These are phyloP conservation scores for Neurospora discreta DNA, from an alignment of 495 filamentous ascomycete species.

Conservation along the genomic window DNA sequence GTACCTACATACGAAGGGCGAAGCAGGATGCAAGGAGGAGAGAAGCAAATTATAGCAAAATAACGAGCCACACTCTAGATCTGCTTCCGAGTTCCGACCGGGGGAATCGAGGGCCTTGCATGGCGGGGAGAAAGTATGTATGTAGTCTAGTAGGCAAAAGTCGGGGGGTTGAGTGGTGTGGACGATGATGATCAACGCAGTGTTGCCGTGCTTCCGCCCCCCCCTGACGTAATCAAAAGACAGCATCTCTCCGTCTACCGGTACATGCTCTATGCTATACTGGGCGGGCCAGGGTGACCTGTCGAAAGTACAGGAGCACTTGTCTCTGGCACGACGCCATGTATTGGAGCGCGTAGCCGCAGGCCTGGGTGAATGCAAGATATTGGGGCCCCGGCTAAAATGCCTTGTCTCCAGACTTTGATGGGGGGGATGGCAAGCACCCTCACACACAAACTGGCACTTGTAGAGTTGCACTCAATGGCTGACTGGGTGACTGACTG, in stretches of 20 bases:
- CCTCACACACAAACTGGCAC: background rate
- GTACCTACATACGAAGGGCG: background rate
- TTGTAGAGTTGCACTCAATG: conserved; percentile 7
- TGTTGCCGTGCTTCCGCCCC: conserved; percentile 8
- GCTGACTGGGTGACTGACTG: conserved; percentile 1
- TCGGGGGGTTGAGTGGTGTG: background rate
- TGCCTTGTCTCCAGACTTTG: conserved; percentile 17
- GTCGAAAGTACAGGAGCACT: conserved; percentile 7
- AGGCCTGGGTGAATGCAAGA: conserved; percentile 25
- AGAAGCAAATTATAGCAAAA: background rate
- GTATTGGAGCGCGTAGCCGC: conserved; percentile 23
- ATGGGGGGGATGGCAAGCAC: conserved; percentile 21
- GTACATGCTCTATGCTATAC: background rate
- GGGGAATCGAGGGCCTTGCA: background rate
- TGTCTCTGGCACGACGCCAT: conserved; percentile 8
- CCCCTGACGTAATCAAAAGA: conserved; percentile 10
- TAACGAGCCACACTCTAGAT: background rate
- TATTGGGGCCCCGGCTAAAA: conserved; percentile 26
- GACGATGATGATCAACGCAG: conserved; percentile 4
- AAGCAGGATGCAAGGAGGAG: background rate
- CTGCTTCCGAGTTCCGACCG: background rate
- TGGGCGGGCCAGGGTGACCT: conserved; percentile 2
- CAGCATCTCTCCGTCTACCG: background rate
- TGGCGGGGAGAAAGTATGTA: background rate
- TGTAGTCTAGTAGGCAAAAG: background rate